phyloP scores from a whole-genome alignment of 495 filamentous ascomycete species.

The Neurospora hispaniola region DNA sequence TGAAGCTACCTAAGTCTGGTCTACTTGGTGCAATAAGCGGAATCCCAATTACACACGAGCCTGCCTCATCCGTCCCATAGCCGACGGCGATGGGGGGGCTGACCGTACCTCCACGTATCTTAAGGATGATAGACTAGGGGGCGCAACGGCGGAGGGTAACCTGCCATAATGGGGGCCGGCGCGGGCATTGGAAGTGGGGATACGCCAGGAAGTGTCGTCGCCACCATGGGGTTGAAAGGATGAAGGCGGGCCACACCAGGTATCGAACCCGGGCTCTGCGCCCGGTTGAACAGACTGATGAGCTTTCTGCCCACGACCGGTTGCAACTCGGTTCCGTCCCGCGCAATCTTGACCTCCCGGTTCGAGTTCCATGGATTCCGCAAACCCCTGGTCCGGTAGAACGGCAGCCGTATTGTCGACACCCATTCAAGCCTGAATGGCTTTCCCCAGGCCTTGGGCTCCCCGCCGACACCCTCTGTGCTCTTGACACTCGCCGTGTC shows the following conservation, averaged over 20 bases:
- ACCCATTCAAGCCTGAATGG: slow-evolving; percentile 92
- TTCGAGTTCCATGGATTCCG: slow-evolving; percentile 97
- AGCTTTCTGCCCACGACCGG: slow-evolving; percentile 68
- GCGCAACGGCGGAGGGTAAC: slow-evolving; percentile 5
- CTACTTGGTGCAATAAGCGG: neutral
- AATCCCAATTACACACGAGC: neutral
- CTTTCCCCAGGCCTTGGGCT: slow-evolving; percentile 71
- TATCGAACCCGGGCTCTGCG: slow-evolving; percentile 30
- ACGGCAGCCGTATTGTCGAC: slow-evolving; percentile 75
- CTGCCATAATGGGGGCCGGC: slow-evolving; percentile 2
- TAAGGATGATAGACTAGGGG: neutral
- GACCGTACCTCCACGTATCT: neutral
- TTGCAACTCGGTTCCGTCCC: slow-evolving; percentile 92
- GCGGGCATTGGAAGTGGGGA: slow-evolving; percentile 4
- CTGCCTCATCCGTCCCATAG: neutral
- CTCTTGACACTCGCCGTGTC: slow-evolving; percentile 25
- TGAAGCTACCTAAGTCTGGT: neutral
- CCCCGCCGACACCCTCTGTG: slow-evolving; percentile 25
- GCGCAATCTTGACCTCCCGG: slow-evolving; percentile 90
- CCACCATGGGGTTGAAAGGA: slow-evolving; percentile 8
- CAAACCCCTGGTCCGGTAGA: slow-evolving; percentile 80
- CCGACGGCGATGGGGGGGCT: neutral
- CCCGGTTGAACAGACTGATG: slow-evolving; percentile 64
- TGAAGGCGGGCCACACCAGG: slow-evolving; percentile 6
- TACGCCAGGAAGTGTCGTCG: neutral